A percentile compares a stretch with the other conserved stretches of the same genome.
Conservation (phyloP, 805 yeast genomes). For the Dipodascus albidus region DNA sequence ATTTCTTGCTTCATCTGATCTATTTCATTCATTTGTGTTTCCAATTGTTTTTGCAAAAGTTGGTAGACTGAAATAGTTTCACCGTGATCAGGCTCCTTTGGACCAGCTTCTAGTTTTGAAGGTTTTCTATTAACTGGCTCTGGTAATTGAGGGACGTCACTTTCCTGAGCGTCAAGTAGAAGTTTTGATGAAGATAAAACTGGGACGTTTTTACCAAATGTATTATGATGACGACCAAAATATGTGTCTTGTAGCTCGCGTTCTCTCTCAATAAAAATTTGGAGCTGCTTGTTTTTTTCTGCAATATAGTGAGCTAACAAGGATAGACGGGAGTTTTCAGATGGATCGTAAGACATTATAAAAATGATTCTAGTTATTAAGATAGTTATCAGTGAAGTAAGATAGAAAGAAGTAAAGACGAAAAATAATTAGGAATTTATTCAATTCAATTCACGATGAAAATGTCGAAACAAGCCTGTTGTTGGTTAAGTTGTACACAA, state of each 20-base stretch:
- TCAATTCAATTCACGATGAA: too few species aligned
- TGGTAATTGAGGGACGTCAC: neutral
- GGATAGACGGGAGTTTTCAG: neutral
- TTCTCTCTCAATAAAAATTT: neutral
- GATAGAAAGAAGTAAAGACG: neutral
- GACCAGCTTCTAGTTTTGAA: neutral
- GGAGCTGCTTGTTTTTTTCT: neutral
- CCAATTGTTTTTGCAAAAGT: neutral
- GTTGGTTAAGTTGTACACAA: neutral
- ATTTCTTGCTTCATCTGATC: neutral
- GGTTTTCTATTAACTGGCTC: neutral
- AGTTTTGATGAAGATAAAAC: neutral
- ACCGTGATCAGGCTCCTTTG: neutral
- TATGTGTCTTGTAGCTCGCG: neutral
- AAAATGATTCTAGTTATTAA: too few species aligned
- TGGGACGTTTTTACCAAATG: neutral
- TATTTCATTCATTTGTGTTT: neutral
- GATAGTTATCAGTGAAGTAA: too few species aligned
- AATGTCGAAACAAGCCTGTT: neutral
- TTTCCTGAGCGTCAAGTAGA: neutral
- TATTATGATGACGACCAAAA: neutral
- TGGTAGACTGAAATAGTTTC: neutral
- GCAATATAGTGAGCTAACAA: neutral
- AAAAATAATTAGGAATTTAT: too few species aligned
- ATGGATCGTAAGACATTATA: neutral